phyloP scores from a whole-genome alignment of 2,329 filamentous ascomycete genomes.

The Ceratocystis ficicola region DNA sequence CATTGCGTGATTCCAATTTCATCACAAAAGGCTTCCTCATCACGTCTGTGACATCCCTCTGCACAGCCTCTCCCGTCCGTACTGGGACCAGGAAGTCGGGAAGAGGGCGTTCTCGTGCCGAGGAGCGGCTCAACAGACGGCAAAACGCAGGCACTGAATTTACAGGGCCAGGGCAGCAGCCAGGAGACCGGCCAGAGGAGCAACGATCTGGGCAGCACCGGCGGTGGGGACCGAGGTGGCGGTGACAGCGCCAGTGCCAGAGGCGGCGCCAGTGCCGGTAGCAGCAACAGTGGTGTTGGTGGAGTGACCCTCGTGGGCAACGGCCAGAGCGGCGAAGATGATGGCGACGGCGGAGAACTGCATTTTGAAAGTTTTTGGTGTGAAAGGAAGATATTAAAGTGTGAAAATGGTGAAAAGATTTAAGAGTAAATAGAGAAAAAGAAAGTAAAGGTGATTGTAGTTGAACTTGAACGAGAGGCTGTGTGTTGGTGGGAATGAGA shows the following conservation, averaged over 20 bases:
- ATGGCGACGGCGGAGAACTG: conserved; percentile 22
- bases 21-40: not conserved
- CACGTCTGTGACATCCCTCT: not conserved
- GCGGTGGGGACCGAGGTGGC: conserved; percentile 22
- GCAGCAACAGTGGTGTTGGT: conserved; percentile 17
- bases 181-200: conserved; percentile 22
- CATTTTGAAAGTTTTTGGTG: conserved; percentile 16
- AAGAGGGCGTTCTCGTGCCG: not conserved
- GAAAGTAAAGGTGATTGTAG: conserved; percentile 19
- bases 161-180: conserved; percentile 22
- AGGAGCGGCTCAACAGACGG: too few relatives aligned
- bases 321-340: conserved; percentile 21
- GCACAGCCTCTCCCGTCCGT: not conserved
- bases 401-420: conserved; percentile 21
- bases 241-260: conserved; percentile 19
- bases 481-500: conserved; percentile 14
- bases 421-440: conserved; percentile 4
- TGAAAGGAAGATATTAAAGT: conserved; percentile 18
- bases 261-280: conserved; percentile 19
- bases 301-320: not conserved
- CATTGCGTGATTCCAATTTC: not conserved
- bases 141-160: not conserved
- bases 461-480: conserved; percentile 23
- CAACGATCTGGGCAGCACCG: conserved; percentile 21
- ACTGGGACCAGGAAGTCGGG: conserved; percentile 5